Evolutionary conservation across 2,329 filamentous ascomycete genomes (phyloP).

Genomic region (Aspergillus persii): DNA sequence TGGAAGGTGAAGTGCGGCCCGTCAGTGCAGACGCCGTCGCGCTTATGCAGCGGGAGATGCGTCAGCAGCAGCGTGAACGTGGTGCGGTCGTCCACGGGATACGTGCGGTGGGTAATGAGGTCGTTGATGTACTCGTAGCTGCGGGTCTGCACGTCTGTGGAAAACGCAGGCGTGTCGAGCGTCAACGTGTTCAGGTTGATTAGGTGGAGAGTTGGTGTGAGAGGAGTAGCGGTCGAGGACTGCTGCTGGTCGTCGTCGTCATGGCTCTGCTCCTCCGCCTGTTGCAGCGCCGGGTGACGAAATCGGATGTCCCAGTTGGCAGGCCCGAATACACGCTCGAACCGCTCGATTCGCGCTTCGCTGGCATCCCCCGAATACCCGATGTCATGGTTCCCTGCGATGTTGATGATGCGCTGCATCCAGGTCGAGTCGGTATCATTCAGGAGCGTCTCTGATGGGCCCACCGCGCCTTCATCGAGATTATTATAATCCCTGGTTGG

Average conservation of each 20-base stretch:
- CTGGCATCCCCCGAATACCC: constrained; percentile 93
- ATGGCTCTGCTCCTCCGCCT: neutral
- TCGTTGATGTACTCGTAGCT: constrained; percentile 72
- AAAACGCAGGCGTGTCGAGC: constrained; percentile 77
- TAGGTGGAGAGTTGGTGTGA: constrained; percentile 67
- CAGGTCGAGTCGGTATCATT: constrained; percentile 52
- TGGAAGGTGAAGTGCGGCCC: constrained; percentile 80
- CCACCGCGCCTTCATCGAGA: constrained; percentile 48
- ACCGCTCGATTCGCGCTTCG: constrained; percentile 69
- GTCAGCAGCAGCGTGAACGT: constrained; percentile 83
- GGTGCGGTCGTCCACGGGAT: constrained; percentile 60
- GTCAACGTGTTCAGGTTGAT: constrained; percentile 91
- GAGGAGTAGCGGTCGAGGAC: neutral
- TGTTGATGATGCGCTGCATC: constrained; percentile 77
- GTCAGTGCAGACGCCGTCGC: constrained; percentile 78
- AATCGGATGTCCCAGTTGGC: constrained; percentile 88
- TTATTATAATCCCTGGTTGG: constrained; percentile 8
- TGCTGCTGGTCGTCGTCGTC: neutral
- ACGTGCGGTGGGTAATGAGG: constrained; percentile 56
- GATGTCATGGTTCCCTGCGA: constrained; percentile 94
- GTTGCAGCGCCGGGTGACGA: constrained; percentile 48
- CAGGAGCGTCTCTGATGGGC: constrained; percentile 24
- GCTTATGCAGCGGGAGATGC: constrained; percentile 87
- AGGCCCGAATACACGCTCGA: constrained; percentile 80
- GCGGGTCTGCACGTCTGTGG: constrained; percentile 64